These are phyloP conservation scores for Prunus persica DNA, from an alignment of 306 rosid species.

Conservation along the genomic window DNA sequence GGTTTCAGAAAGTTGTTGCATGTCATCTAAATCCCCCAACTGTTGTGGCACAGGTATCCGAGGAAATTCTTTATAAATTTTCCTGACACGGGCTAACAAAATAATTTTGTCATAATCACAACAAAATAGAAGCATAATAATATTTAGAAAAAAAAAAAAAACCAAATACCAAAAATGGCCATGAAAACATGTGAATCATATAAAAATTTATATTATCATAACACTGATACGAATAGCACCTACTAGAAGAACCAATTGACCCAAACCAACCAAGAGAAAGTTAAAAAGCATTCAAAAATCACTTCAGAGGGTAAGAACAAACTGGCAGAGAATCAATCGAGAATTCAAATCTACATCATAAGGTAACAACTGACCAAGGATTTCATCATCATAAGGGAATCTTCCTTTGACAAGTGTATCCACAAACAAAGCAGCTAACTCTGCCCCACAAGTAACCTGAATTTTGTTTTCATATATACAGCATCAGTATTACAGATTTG, in stretches of 20 bases:
- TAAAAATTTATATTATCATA: neutral
- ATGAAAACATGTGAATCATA: slow-evolving; percentile 9
- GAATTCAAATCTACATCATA: slow-evolving; percentile 18
- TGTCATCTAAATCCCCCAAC: slow-evolving; percentile 61
- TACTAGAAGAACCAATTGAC: slow-evolving; percentile 21
- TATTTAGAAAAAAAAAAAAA: neutral
- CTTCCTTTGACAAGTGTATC: slow-evolving; percentile 81
- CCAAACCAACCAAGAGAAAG: slow-evolving; percentile 20
- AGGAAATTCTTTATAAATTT: slow-evolving; percentile 70
- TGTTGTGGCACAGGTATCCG: slow-evolving; percentile 65
- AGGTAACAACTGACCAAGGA: slow-evolving; percentile 64
- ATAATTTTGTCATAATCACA: slow-evolving; percentile 34
- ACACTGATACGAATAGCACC: neutral
- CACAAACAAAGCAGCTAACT: slow-evolving; percentile 84
- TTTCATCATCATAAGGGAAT: slow-evolving; percentile 57
- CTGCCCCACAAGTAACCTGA: slow-evolving; percentile 95
- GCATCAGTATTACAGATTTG: neutral
- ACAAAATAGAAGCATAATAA: slow-evolving; percentile 10
- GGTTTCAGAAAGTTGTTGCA: slow-evolving; percentile 78
- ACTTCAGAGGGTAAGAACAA: slow-evolving; percentile 3
- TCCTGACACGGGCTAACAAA: slow-evolving; percentile 61
- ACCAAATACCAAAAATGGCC: slow-evolving; percentile 16
- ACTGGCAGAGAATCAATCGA: neutral
- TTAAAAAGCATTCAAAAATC: slow-evolving; percentile 7
- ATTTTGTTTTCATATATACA: slow-evolving; percentile 4